phyloP scores from a whole-genome alignment of 78 protist species.

The Dictyostelium citrinum region DNA sequence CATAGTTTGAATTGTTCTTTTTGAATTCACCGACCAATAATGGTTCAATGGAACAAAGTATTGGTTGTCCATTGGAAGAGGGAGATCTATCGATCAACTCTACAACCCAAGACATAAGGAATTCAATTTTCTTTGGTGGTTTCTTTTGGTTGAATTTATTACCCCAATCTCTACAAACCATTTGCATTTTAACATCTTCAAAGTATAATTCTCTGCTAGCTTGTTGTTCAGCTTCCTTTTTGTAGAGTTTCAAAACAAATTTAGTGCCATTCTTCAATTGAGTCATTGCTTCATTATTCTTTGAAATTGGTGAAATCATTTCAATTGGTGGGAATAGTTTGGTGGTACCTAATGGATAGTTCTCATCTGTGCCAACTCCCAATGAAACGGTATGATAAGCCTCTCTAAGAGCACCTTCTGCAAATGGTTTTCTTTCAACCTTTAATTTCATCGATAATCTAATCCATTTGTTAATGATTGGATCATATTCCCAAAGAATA shows the following conservation, averaged over 20 bases:
- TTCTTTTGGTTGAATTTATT: slow-evolving; percentile 69
- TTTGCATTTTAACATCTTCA: slow-evolving; percentile 76
- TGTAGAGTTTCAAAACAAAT: slow-evolving; percentile 62
- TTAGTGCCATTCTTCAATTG: slow-evolving; percentile 60
- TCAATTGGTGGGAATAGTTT: slow-evolving; percentile 52
- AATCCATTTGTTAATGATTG: slow-evolving; percentile 60
- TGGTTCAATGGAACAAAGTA: slow-evolving; percentile 65
- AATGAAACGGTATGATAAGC: slow-evolving; percentile 71
- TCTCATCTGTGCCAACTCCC: slow-evolving; percentile 5
- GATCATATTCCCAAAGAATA: slow-evolving; percentile 73
- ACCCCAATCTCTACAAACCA: slow-evolving; percentile 72
- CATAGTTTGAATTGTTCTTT: slow-evolving; percentile 69
- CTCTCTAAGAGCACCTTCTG: slow-evolving; percentile 76
- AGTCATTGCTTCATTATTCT: slow-evolving; percentile 32
- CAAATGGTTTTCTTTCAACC: slow-evolving; percentile 70
- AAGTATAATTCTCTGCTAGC: slow-evolving; percentile 50
- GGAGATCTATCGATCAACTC: slow-evolving; percentile 45
- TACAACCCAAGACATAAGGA: slow-evolving; percentile 66
- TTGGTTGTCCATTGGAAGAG: not conserved
- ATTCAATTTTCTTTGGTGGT: slow-evolving; percentile 78
- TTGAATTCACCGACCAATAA: slow-evolving; percentile 71
- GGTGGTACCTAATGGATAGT: slow-evolving; percentile 1
- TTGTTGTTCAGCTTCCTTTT: slow-evolving; percentile 72
- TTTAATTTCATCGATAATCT: slow-evolving; percentile 55
- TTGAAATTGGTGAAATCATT: not conserved